Conservation (phyloP, 2,329 filamentous ascomycete genomes). For the Pseudocercospora musae region DNA sequence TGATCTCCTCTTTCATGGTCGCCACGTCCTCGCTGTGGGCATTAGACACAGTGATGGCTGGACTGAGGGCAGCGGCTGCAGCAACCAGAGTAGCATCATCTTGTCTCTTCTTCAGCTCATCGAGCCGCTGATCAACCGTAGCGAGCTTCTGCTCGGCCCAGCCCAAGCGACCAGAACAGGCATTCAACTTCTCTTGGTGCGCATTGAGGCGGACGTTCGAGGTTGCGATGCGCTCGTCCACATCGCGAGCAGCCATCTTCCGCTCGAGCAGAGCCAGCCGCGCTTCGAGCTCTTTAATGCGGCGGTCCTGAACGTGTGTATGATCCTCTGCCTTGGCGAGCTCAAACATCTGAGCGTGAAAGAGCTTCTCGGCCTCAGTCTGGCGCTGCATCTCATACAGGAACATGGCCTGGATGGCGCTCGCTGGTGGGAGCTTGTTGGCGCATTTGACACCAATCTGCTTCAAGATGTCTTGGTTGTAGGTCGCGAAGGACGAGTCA, state of each 20-base stretch:
- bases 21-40: neutral
- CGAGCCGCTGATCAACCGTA: conserved; percentile 2
- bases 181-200: conserved; percentile 12
- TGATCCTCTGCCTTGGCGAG: conserved; percentile 16
- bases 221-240: conserved; percentile 19
- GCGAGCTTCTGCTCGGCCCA: conserved; percentile 4
- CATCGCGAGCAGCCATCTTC: conserved; percentile 9
- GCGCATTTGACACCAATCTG: conserved; percentile 21
- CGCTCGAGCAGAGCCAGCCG: conserved; percentile 20
- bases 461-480: neutral
- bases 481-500: neutral
- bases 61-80: neutral
- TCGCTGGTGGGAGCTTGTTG: conserved; percentile 26
- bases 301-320: conserved; percentile 5
- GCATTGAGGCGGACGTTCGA: conserved; percentile 11
- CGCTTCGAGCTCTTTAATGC: conserved; percentile 15
- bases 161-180: conserved; percentile 4
- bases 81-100: neutral
- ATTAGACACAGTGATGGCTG: neutral
- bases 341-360: conserved; percentile 26
- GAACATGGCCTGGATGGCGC: conserved; percentile 28
- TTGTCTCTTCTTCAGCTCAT: conserved; percentile 3
- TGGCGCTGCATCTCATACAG: conserved; percentile 30
- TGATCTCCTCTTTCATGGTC: conserved; percentile 19
- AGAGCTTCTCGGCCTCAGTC: conserved; percentile 28